These are phyloP conservation scores for Arthromyces matolae DNA, from an alignment of 768 basidiomycete genomes.

Conservation along the genomic window DNA sequence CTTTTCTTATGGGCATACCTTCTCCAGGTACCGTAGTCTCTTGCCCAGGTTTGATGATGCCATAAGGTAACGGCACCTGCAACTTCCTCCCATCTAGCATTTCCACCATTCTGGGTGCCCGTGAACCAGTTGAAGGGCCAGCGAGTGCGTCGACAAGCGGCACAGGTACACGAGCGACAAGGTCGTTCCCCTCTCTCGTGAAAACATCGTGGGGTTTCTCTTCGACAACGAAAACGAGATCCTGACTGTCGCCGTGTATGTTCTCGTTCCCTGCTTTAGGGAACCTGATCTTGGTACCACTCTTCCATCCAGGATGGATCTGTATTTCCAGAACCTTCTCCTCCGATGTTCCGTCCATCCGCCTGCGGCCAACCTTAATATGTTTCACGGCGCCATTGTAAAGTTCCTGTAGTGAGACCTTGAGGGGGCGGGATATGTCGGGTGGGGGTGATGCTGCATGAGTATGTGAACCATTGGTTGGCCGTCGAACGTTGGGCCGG, in stretches of 20 bases:
- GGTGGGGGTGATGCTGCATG: slow-evolving; percentile 31
- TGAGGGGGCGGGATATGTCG: slow-evolving; percentile 80
- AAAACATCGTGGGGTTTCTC: slow-evolving; percentile 85
- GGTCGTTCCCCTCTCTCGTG: slow-evolving; percentile 78
- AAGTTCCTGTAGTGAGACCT: slow-evolving; percentile 82
- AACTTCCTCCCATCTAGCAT: slow-evolving; percentile 78
- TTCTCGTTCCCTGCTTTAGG: slow-evolving; percentile 83
- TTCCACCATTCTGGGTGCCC: slow-evolving; percentile 54
- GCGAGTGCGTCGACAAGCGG: slow-evolving; percentile 82
- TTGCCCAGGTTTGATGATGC: slow-evolving; percentile 74
- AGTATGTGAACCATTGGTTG: slow-evolving; percentile 24
- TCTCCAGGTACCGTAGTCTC: slow-evolving; percentile 69
- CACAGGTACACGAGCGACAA: slow-evolving; percentile 56
- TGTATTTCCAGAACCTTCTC: slow-evolving; percentile 83
- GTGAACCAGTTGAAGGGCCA: slow-evolving; percentile 36
- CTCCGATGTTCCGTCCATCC: slow-evolving; percentile 71
- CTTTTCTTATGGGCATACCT: slow-evolving; percentile 91
- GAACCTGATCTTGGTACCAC: slow-evolving; percentile 92
- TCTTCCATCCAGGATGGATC: slow-evolving; percentile 90
- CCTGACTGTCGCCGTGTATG: slow-evolving; percentile 63
- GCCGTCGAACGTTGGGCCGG: slow-evolving; percentile 25
- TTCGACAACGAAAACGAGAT: slow-evolving; percentile 96
- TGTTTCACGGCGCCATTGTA: slow-evolving; percentile 83
- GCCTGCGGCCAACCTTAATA: slow-evolving; percentile 77
- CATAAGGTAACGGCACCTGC: slow-evolving; percentile 60